These are phyloP conservation scores for Ascochyta fabae DNA, from an alignment of 2,329 filamentous ascomycete genomes.

Conservation along the genomic window DNA sequence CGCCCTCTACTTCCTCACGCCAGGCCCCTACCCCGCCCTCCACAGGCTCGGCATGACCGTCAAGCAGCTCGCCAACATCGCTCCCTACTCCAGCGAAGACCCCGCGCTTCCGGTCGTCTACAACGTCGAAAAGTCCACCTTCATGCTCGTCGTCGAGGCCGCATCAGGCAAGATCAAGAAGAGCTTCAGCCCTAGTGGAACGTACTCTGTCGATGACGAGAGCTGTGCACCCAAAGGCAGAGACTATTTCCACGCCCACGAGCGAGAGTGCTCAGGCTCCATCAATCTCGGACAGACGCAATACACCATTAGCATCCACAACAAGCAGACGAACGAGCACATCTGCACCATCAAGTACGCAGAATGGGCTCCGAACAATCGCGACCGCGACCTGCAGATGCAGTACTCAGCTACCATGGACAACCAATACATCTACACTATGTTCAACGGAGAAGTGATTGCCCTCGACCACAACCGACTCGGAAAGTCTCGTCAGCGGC, in stretches of 20 bases:
- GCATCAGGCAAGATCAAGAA: constrained; percentile 81
- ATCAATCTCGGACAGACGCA: constrained; percentile 86
- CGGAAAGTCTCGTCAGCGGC: constrained; percentile 37
- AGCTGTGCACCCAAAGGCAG: constrained; percentile 72
- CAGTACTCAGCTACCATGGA: constrained; percentile 85
- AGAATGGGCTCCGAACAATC: constrained; percentile 93
- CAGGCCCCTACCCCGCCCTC: constrained; percentile 66
- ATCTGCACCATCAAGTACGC: constrained; percentile 92
- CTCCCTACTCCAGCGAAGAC: constrained; percentile 76
- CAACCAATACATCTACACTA: constrained; percentile 85
- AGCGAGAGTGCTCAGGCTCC: constrained; percentile 74
- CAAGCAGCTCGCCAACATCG: constrained; percentile 84
- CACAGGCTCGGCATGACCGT: constrained; percentile 74
- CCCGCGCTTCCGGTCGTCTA: constrained; percentile 75
- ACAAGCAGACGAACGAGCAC: constrained; percentile 71
- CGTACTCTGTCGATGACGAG: constrained; percentile 70
- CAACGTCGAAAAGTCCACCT: constrained; percentile 89
- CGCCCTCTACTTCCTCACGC: constrained; percentile 83
- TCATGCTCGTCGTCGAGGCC: constrained; percentile 87
- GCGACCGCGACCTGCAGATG: constrained; percentile 82
- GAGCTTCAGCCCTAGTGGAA: constrained; percentile 78
- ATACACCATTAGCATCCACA: constrained; percentile 86
- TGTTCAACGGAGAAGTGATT: constrained; percentile 82
- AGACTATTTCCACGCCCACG: constrained; percentile 59
- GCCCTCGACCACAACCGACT: constrained; percentile 73